Percentiles rank a stretch among this genome's conserved stretches.
These are phyloP conservation scores for Bertia moriformis DNA, from an alignment of 2,329 filamentous ascomycete genomes.

Conservation along the genomic window DNA sequence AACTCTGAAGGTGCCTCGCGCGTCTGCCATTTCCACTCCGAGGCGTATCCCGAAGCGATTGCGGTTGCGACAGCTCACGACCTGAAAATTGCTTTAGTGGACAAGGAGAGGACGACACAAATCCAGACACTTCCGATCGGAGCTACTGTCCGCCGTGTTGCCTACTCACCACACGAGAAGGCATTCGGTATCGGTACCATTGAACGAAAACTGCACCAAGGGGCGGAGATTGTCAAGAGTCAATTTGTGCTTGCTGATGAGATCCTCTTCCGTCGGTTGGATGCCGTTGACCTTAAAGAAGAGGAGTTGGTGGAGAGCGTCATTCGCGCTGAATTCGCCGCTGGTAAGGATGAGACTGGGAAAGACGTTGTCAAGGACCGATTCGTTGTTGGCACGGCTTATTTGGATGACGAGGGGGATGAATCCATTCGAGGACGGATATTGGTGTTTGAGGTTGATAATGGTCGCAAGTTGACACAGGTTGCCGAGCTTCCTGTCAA, in stretches of 20 bases:
- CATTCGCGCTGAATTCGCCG: slow-evolving; percentile 59
- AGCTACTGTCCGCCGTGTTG: slow-evolving; percentile 73
- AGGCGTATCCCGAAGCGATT: slow-evolving; percentile 68
- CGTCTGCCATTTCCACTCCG: slow-evolving; percentile 69
- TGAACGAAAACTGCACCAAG: slow-evolving; percentile 53
- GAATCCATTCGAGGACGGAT: slow-evolving; percentile 60
- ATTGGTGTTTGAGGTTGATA: slow-evolving; percentile 69
- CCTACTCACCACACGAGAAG: slow-evolving; percentile 66
- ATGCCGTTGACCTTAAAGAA: slow-evolving; percentile 38
- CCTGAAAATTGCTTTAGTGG: slow-evolving; percentile 67
- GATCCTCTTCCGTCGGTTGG: slow-evolving; percentile 67
- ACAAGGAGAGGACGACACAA: slow-evolving; percentile 75
- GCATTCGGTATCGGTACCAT: slow-evolving; percentile 82
- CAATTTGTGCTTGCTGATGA: slow-evolving; percentile 86
- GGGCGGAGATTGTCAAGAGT: slow-evolving; percentile 63
- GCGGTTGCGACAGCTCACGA: slow-evolving; percentile 65
- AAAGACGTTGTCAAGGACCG: slow-evolving; percentile 49
- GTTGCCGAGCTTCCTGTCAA: slow-evolving; percentile 57
- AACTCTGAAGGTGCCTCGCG: slow-evolving; percentile 74
- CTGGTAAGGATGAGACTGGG: slow-evolving; percentile 32
- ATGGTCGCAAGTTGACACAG: slow-evolving; percentile 57
- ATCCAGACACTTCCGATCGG: slow-evolving; percentile 66
- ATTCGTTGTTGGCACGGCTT: slow-evolving; percentile 84
- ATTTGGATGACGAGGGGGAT: slow-evolving; percentile 42
- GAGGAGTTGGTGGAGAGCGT: slow-evolving; percentile 74